Conservation (phyloP, 1,284 basidiomycete species). For the Schizopora paradoxa region DNA sequence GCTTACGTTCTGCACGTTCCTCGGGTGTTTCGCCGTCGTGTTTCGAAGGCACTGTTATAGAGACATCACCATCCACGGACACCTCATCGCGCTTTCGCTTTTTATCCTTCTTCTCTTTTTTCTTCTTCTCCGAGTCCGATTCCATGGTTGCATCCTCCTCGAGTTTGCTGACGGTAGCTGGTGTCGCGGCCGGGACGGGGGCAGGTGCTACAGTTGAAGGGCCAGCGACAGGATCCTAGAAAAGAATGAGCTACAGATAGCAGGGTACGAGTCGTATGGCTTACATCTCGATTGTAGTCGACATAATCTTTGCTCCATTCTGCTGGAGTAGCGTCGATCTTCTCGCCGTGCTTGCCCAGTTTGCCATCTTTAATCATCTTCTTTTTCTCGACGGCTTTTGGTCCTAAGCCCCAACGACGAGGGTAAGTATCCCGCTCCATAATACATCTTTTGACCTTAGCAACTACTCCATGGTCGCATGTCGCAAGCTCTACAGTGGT, state of each 20-base stretch:
- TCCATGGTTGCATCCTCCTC: constrained; percentile 23
- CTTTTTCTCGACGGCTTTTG: constrained; percentile 96
- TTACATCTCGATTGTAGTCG: constrained; percentile 74
- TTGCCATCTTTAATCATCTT: constrained; percentile 96
- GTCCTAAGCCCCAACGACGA: constrained; percentile 96
- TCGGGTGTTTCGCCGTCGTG: constrained; percentile 40
- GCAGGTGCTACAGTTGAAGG: constrained; percentile 31
- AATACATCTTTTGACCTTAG: constrained; percentile 99
- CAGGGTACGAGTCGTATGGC: constrained; percentile 16
- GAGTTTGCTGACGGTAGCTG: constrained; percentile 29
- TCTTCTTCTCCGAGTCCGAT: constrained; percentile 35
- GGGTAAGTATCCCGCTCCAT: constrained; percentile 99
- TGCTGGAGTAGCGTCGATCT: constrained; percentile 86
- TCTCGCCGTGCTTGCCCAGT: constrained; percentile 94
- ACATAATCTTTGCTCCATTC: constrained; percentile 93
- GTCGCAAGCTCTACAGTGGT: constrained; percentile 97
- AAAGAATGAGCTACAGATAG: constrained; percentile 9
- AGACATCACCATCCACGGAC: constrained; percentile 36
- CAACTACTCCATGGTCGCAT: constrained; percentile 98
- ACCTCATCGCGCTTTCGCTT: constrained; percentile 70
- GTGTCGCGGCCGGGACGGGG: constrained; percentile 22
- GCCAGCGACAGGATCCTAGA: constrained; percentile 41
- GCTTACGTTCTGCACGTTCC: constrained; percentile 32
- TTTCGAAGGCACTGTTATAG: constrained; percentile 35
- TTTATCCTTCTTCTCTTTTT: constrained; percentile 53